Conservation (phyloP, 495 filamentous ascomycete genomes). For the Glonium stellatum region DNA sequence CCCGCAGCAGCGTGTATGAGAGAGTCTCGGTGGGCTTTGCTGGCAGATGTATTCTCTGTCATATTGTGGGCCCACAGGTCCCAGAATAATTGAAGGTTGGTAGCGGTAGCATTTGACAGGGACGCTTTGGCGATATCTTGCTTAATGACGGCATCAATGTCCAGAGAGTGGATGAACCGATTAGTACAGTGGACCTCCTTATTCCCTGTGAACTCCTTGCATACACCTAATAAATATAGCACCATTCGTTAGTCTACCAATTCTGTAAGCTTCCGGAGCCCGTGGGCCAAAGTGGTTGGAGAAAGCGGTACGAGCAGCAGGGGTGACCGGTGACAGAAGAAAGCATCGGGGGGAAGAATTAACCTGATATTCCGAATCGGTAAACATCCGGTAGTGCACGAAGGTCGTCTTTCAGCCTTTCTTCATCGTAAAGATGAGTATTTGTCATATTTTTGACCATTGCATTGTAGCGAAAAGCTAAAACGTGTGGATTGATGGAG, state of each 20-base stretch:
- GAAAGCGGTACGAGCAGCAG: background rate
- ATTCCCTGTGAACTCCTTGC: background rate
- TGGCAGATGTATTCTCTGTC: background rate
- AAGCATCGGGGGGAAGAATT: background rate
- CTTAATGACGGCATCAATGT: slow-evolving; percentile 4
- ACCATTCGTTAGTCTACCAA: background rate
- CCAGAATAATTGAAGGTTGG: slow-evolving; percentile 3
- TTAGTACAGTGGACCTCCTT: background rate
- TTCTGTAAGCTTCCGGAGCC: background rate
- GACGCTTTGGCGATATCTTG: background rate
- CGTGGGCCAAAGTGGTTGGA: background rate
- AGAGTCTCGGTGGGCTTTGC: background rate
- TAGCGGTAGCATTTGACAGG: background rate
- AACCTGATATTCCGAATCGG: slow-evolving; percentile 5
- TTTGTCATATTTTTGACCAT: background rate
- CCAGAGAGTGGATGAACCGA: background rate
- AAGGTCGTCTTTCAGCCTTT: background rate
- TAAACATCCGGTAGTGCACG: background rate
- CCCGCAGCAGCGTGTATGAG: slow-evolving; percentile 4
- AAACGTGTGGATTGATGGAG: background rate
- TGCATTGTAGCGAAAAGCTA: slow-evolving; percentile 7
- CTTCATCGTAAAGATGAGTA: slow-evolving; percentile 2
- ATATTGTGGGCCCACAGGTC: slow-evolving; percentile 2
- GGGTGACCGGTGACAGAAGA: background rate
- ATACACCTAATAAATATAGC: background rate